Base-by-base conservation (phyloP, 169 alveolate genomes). In the Eimeria tenella region DNA sequence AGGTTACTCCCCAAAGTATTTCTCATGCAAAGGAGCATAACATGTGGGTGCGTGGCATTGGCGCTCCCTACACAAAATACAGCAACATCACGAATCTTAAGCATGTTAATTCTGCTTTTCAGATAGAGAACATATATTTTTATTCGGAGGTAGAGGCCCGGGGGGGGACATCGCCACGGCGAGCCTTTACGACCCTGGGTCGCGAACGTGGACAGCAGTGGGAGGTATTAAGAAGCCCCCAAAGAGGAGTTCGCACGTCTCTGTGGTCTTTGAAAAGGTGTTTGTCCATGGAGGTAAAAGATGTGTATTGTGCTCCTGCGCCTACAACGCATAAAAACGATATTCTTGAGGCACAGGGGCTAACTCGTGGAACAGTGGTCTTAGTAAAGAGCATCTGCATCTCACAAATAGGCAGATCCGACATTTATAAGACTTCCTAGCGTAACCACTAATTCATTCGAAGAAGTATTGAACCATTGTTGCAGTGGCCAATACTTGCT, bases 131-230 rank as follows among this genome's bases (percentile, higher is more conserved):
- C 94, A 88, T 42, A 21, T 88, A 52, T 49, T 88, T 74, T 52
- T 88, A 58, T 88, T 88, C 50, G 94, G 94, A 23, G 94, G 94
- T 4, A 23, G 62, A 6, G 94, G 68, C 60, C 53, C 63, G n/a
- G 31, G 68, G 7, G 86, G 62, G n/a, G 79, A 71, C 53, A 10
- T 88, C 11, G 63, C 87, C 52, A 25, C 94, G 49, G 65, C 79
- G 10, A 52, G 21, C 65, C 58, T 56, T 31, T 88, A 71, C 42
- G 94, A 88, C 62, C 94, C 87, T 17, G 75, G 87, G 19, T 63
- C 86, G 62, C 86, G 94, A 77, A 55, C 94, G 65, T 88, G 94
- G 94, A 56, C 87, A 25, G 63, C 77, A 13, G 94, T 88, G 23
- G 75, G 42, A 42, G 65, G 73, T 23, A 49, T 10, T 63, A 71